These are phyloP conservation scores for Mortierella sp. DNA, from an alignment of 371 early-diverging fungal genomes.

Conservation along the genomic window DNA sequence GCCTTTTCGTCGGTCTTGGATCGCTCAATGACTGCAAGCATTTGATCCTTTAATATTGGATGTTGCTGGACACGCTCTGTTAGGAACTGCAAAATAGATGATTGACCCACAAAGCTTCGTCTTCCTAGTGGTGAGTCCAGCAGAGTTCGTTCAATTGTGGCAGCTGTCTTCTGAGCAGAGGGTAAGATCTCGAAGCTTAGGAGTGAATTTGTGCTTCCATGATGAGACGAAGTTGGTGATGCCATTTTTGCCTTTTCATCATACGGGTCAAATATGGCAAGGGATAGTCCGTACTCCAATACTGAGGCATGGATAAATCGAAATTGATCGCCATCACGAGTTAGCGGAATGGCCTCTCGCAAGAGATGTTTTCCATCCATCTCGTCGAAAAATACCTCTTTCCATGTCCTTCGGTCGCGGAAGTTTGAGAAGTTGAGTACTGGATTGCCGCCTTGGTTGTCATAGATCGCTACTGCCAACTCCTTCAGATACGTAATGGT, in stretches of 20 bases:
- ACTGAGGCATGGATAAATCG: conserved; percentile 22
- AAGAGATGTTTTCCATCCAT: not conserved
- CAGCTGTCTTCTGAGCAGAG: not conserved
- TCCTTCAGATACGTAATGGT: not conserved
- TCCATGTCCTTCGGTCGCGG: conserved; percentile 6
- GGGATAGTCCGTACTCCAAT: conserved; percentile 5
- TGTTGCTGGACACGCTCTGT: not conserved
- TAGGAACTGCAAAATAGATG: conserved; percentile 18
- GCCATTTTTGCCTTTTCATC: too few relatives aligned
- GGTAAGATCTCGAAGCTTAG: not conserved
- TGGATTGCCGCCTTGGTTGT: conserved; percentile 1
- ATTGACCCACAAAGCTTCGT: not conserved
- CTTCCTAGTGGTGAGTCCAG: not conserved
- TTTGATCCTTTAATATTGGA: not conserved
- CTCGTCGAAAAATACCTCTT: not conserved
- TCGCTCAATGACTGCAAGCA: not conserved
- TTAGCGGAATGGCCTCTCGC: not conserved
- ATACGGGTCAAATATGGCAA: conserved; percentile 4
- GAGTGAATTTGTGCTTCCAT: not conserved
- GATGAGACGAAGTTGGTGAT: not conserved
- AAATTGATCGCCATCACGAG: not conserved
- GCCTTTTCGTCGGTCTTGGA: not conserved
- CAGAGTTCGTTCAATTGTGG: not conserved
- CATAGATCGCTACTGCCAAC: conserved; percentile 9
- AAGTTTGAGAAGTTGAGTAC: not conserved